Evolutionary conservation across 208 protist genomes (phyloP).

Genomic region (Leishmania turanica): DNA sequence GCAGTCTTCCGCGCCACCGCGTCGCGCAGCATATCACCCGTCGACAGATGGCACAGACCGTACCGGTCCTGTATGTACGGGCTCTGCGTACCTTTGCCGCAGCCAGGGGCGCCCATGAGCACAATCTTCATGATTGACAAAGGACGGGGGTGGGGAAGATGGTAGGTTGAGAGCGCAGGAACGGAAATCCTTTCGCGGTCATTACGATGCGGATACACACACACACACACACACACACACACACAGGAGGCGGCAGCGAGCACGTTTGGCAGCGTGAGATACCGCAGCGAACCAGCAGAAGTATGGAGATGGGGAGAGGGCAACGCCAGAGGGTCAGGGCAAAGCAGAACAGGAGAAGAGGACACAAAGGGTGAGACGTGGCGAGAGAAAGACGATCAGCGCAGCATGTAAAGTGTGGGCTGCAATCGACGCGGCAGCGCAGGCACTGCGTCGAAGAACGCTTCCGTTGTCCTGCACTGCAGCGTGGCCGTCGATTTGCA

Average conservation of each 20-base stretch:
- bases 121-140: slow-evolving; percentile 80
- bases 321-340: not conserved
- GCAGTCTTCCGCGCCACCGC: slow-evolving; percentile 71
- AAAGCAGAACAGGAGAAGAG: not conserved
- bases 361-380: not conserved
- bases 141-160: not conserved
- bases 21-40: slow-evolving; percentile 94
- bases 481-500: not conserved
- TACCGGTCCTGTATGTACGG: slow-evolving; percentile 90
- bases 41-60: slow-evolving; percentile 93
- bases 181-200: too few species aligned
- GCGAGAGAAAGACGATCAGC: not conserved
- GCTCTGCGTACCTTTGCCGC: slow-evolving; percentile 95
- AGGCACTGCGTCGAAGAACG: not conserved
- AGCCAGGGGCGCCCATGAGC: slow-evolving; percentile 91
- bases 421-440: not conserved
- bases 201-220: not conserved
- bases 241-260: not conserved
- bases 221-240: not conserved
- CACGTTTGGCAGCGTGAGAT: not conserved
- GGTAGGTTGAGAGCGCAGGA: not conserved
- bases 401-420: not conserved
- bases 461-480: not conserved
- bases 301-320: not conserved
- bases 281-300: not conserved